Conservation (phyloP, 2,329 filamentous ascomycete species). For the Colletotrichum coccodes region DNA sequence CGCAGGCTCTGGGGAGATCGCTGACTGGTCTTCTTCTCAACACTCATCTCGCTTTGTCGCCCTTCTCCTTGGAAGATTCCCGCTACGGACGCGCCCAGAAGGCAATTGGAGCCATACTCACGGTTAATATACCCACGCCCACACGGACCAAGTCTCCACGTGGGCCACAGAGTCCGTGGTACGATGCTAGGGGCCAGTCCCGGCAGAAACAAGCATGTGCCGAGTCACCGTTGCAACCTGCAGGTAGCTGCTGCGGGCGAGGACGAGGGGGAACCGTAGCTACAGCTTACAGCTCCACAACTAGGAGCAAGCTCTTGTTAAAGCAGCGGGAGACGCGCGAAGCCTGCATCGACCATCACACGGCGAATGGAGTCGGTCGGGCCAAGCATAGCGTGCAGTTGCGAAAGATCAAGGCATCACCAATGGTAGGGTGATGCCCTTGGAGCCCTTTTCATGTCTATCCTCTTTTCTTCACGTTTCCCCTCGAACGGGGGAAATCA, state of each 20-base stretch:
- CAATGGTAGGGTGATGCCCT: neutral
- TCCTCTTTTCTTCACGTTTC: neutral
- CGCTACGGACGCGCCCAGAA: neutral
- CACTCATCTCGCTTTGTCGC: neutral
- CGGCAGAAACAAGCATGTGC: slow-evolving; percentile 34
- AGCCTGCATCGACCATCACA: slow-evolving; percentile 12
- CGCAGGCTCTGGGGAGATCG: neutral
- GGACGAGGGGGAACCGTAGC: slow-evolving; percentile 2
- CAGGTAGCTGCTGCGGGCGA: slow-evolving; percentile 25
- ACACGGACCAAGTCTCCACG: slow-evolving; percentile 31
- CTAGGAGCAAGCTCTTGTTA: slow-evolving; percentile 2
- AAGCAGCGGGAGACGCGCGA: slow-evolving; percentile 24
- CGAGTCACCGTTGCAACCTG: slow-evolving; percentile 30
- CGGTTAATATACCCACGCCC: slow-evolving; percentile 7
- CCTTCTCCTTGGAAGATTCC: neutral
- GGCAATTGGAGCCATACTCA: neutral
- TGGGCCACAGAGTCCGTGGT: slow-evolving; percentile 29
- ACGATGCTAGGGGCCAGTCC: slow-evolving; percentile 27
- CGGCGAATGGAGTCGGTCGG: slow-evolving; percentile 12
- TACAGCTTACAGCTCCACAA: slow-evolving; percentile 5
- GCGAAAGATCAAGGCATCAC: slow-evolving; percentile 6
- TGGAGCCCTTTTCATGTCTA: neutral
- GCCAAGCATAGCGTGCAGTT: slow-evolving; percentile 9
- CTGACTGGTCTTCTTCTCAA: slow-evolving; percentile 9
- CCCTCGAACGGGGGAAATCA: slow-evolving; percentile 4